Evolutionary conservation across 2,329 filamentous ascomycete species (phyloP).

Genomic region (Chaetomium strumarium): DNA sequence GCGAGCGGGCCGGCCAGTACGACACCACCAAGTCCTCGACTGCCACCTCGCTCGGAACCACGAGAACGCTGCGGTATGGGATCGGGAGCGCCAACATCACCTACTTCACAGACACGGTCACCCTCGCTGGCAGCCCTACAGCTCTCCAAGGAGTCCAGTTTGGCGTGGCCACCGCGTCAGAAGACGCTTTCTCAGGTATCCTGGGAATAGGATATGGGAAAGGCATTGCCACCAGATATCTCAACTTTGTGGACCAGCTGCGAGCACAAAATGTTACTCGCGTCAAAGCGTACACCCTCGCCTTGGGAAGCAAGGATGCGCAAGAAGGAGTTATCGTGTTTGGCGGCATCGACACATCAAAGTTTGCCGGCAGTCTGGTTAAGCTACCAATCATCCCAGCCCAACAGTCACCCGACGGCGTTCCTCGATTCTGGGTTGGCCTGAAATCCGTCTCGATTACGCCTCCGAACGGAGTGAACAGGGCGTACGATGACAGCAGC

Average conservation of each 20-base stretch:
- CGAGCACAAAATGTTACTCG: conserved; percentile 47
- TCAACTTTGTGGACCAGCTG: conserved; percentile 48
- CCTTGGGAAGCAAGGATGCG: conserved; percentile 55
- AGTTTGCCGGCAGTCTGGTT: conserved; percentile 55
- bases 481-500: conserved; percentile 32
- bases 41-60: conserved; percentile 28
- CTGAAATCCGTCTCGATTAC: conserved; percentile 41
- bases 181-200: conserved; percentile 52
- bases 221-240: conserved; percentile 42
- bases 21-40: conserved; percentile 38
- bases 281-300: conserved; percentile 59
- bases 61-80: conserved; percentile 43
- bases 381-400: conserved; percentile 56
- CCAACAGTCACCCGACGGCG: conserved; percentile 47
- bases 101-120: conserved; percentile 44
- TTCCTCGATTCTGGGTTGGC: conserved; percentile 47
- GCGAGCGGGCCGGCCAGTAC: conserved; percentile 41
- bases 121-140: conserved; percentile 36
- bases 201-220: conserved; percentile 67
- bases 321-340: conserved; percentile 60
- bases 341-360: conserved; percentile 60
- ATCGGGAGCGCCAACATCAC: conserved; percentile 46
- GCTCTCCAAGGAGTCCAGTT: conserved; percentile 53
- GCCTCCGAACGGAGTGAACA: conserved; percentile 31
- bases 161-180: conserved; percentile 52